phyloP scores from a whole-genome alignment of 306 rosid genomes.

The Gleditsia sinensis region DNA sequence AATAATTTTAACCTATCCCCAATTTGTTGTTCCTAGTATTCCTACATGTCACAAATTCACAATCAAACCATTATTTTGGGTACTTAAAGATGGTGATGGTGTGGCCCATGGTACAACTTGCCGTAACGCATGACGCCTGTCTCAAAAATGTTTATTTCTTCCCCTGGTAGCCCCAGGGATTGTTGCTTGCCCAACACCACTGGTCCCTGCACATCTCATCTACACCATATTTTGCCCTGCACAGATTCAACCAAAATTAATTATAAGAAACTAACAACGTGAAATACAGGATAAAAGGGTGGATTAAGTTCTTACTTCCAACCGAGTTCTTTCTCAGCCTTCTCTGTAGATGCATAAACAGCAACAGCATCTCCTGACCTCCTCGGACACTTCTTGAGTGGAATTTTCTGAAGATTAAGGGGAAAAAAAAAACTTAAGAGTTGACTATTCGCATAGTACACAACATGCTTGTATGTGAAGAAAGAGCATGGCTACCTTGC shows the following conservation, averaged over 20 bases:
- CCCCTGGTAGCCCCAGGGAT: slow-evolving; percentile 57
- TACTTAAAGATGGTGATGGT: too few relatives aligned
- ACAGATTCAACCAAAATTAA: background rate
- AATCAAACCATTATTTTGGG: too few relatives aligned
- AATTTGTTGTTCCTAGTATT: too few relatives aligned
- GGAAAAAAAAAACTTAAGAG: background rate
- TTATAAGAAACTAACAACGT: background rate
- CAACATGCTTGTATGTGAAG: background rate
- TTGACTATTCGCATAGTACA: too few relatives aligned
- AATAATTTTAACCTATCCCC: too few relatives aligned
- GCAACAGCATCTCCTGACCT: slow-evolving; percentile 91
- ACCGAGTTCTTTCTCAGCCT: slow-evolving; percentile 80
- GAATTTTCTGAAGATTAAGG: slow-evolving; percentile 79
- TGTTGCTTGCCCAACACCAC: slow-evolving; percentile 67
- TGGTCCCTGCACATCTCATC: slow-evolving; percentile 74
- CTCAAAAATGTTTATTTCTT: background rate
- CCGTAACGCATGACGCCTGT: background rate
- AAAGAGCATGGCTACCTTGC: slow-evolving; percentile 57
- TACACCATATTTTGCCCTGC: slow-evolving; percentile 54
- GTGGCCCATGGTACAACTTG: background rate
- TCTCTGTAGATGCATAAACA: slow-evolving; percentile 87
- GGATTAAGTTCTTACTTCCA: slow-evolving; percentile 73
- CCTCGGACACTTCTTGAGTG: slow-evolving; percentile 68
- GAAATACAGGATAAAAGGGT: background rate
- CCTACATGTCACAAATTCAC: too few relatives aligned